Conservation (phyloP, 2,329 filamentous ascomycete genomes). For the Akanthomyces uredinophilus region DNA sequence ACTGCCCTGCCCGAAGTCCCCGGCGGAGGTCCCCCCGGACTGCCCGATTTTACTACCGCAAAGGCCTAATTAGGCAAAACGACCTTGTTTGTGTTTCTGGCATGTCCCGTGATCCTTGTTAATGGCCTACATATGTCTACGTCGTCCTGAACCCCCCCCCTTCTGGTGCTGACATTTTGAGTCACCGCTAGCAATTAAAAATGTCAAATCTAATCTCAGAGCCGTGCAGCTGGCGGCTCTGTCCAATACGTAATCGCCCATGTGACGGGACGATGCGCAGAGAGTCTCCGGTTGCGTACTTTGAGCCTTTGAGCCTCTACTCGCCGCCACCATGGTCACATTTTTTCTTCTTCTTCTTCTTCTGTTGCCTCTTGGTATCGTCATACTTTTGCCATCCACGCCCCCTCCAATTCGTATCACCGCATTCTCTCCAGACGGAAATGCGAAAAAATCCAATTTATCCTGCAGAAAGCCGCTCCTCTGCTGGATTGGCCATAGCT, state of each 20-base stretch:
- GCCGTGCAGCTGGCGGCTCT: not conserved
- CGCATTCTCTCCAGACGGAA: not conserved
- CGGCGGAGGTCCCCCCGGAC: not conserved
- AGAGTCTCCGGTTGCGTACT: not conserved
- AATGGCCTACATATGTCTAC: not conserved
- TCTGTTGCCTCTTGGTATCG: not conserved
- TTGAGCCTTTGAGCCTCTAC: not conserved
- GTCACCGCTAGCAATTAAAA: not conserved
- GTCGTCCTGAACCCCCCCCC: not conserved
- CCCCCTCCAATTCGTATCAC: conserved; percentile 1
- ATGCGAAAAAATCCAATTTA: not conserved
- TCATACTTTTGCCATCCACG: conserved; percentile 1
- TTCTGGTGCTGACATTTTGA: not conserved
- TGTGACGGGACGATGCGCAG: not conserved
- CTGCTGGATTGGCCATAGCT: not conserved
- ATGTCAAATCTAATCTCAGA: not conserved
- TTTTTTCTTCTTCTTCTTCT: too few relatives aligned
- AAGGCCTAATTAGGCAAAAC: not conserved
- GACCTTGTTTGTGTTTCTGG: not conserved
- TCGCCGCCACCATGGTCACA: not conserved
- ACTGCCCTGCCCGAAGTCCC: not conserved
- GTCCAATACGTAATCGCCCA: not conserved
- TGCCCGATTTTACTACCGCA: not conserved
- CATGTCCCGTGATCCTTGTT: not conserved
- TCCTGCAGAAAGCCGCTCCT: not conserved